Conservation (phyloP, 2,329 filamentous ascomycete genomes). For the Beauveria sp. region DNA sequence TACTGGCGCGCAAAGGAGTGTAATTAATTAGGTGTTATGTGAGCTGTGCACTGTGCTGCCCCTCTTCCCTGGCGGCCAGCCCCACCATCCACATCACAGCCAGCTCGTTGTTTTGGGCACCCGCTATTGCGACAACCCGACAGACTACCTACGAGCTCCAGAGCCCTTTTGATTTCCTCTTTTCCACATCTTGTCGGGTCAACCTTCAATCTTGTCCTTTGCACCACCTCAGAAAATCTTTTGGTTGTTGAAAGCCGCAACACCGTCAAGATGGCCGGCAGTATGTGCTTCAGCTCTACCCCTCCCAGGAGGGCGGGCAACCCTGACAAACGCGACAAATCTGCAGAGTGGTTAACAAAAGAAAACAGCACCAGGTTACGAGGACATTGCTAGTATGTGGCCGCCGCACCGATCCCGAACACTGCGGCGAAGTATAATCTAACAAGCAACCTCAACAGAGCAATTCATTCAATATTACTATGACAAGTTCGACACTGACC, state of each 20-base stretch:
- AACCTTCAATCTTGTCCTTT: slow-evolving; percentile 7
- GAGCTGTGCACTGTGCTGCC: slow-evolving; percentile 9
- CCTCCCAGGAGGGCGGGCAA: slow-evolving; percentile 2
- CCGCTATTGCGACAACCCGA: slow-evolving; percentile 12
- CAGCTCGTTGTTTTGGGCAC: slow-evolving; percentile 11
- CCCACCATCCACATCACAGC: slow-evolving; percentile 11
- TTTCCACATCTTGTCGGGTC: slow-evolving; percentile 14
- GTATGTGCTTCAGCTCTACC: slow-evolving; percentile 18
- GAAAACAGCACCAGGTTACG: slow-evolving; percentile 28
- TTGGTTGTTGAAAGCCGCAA: neutral
- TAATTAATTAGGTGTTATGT: neutral
- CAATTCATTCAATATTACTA: slow-evolving; percentile 92
- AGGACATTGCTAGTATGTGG: slow-evolving; percentile 40
- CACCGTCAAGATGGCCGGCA: slow-evolving; percentile 25
- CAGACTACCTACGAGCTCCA: neutral
- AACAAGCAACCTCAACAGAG: slow-evolving; percentile 40
- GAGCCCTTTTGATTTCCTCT: neutral
- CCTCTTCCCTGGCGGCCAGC: slow-evolving; percentile 5
- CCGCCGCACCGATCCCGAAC: neutral
- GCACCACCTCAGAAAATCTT: neutral
- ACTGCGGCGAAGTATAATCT: neutral
- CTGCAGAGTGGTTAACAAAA: slow-evolving; percentile 15
- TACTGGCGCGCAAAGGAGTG: neutral
- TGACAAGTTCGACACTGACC: slow-evolving; percentile 71
- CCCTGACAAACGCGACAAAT: slow-evolving; percentile 11